Conservation (phyloP, 805 yeast species). For the Saturnispora besseyi region DNA sequence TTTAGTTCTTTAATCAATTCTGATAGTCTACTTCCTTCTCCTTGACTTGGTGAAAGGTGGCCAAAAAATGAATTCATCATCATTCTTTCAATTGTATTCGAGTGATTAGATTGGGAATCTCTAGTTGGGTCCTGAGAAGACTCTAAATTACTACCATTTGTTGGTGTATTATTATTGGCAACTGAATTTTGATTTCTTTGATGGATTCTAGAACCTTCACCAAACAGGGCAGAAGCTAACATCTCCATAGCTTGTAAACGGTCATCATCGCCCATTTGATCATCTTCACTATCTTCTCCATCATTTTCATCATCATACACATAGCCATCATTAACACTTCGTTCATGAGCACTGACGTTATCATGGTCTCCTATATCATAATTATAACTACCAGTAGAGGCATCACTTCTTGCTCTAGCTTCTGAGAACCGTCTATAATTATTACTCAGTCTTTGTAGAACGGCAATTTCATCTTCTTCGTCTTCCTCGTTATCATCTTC, state of each 20-base stretch:
- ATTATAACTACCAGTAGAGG: not conserved
- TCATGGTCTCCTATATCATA: constrained; percentile 18
- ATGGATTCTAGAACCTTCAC: not conserved
- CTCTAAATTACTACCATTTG: not conserved
- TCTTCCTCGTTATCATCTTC: not conserved
- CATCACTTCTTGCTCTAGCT: constrained; percentile 9
- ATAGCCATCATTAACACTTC: constrained; percentile 14
- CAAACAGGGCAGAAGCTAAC: constrained; percentile 11
- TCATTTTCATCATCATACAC: constrained; percentile 8
- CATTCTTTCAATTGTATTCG: constrained; percentile 15
- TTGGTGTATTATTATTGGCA: not conserved
- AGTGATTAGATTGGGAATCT: not conserved
- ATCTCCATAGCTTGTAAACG: constrained; percentile 8
- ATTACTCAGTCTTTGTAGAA: constrained; percentile 33
- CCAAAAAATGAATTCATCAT: constrained; percentile 25
- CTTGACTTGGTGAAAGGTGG: constrained; percentile 18
- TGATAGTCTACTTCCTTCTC: constrained; percentile 13
- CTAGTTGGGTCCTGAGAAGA: not conserved
- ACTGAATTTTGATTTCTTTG: not conserved
- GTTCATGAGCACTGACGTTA: constrained; percentile 15
- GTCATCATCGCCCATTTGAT: constrained; percentile 19
- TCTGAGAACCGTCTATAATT: constrained; percentile 30
- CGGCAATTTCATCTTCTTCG: constrained; percentile 19
- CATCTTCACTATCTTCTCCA: constrained; percentile 14
- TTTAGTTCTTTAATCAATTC: constrained; percentile 31